phyloP scores from a whole-genome alignment of 1,284 basidiomycete genomes.

The Trametes pubescens region DNA sequence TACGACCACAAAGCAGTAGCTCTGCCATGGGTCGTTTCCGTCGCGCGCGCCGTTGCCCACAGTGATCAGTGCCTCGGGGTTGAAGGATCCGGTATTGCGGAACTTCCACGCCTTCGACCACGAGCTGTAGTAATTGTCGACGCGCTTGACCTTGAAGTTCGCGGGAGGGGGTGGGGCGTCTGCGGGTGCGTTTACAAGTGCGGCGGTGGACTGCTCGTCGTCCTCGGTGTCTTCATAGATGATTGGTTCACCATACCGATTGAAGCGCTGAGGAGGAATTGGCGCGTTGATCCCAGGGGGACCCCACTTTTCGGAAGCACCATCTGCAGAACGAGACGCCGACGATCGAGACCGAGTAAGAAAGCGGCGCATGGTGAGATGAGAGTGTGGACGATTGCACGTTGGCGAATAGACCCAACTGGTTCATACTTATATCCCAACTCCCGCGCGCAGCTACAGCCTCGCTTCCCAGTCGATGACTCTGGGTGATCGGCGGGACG shows the following conservation, averaged over 20 bases:
- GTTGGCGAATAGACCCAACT: not conserved
- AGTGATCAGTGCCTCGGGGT: conserved; percentile 51
- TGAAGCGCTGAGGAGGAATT: not conserved
- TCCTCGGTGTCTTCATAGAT: conserved; percentile 35
- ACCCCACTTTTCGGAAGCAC: not conserved
- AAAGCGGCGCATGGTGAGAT: conserved; percentile 15
- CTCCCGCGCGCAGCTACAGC: too few relatives aligned
- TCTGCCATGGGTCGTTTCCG: conserved; percentile 59
- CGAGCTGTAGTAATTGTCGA: conserved; percentile 62
- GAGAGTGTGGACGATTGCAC: not conserved
- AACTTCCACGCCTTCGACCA: conserved; percentile 66
- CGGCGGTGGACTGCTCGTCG: conserved; percentile 42
- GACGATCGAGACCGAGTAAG: conserved; percentile 14
- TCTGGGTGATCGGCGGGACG: too few relatives aligned
- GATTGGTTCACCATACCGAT: not conserved
- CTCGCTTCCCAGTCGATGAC: too few relatives aligned
- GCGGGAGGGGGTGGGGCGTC: conserved; percentile 49
- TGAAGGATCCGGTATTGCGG: conserved; percentile 59
- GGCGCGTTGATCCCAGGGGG: not conserved
- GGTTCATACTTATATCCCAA: not conserved
- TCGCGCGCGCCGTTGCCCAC: conserved; percentile 35
- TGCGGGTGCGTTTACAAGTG: conserved; percentile 42
- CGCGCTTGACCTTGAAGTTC: conserved; percentile 61
- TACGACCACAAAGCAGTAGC: conserved; percentile 62
- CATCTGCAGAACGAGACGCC: not conserved